Base-by-base conservation (phyloP, 2,329 filamentous ascomycete genomes). In the Aureobasidium pullulans region DNA sequence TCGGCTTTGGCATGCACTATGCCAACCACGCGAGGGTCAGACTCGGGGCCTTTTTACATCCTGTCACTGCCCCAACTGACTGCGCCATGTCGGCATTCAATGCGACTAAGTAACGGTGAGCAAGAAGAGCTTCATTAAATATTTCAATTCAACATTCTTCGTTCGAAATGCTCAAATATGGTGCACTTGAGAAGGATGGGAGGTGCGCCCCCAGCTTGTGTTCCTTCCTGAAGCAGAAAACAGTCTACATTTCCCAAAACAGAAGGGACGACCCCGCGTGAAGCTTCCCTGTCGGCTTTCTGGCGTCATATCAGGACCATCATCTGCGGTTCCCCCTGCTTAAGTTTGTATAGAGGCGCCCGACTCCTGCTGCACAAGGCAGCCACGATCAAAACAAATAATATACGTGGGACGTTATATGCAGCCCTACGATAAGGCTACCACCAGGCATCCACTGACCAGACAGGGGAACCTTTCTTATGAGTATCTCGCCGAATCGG, bases 341-440 rank as follows among this genome's bases (percentile, higher is more conserved):
- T 32, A 13, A 32, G n/a, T 15, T 15, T n/a, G 10, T 16, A 40
- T 16, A 54, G 19, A 52, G 28, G 36, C 49, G 34, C 36, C 36
- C 34, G 16, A 15, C 39, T 42, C 7, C 7, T n/a, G 6, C 11
- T n/a, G 49, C 23, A 37, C 31, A 28, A 40, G 49, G 40, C 34
- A 40, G 32, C 34, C 34, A 36, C 23, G 39, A 43, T 34, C 50
- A 54, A 43, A 43, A 54, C 4, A 31, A 54, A 43, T 19, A 6
- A 42, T 42, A 39, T 29, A 43, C 37, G 9, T 46, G 13, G 13
- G 34, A 37, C 28, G 50, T 15, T n/a, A 46, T 31, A 46, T 57
- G 40, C 52, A 57, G 52, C 40, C 40, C 32, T 46, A 57, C 13
- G 29, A 46, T 57, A 57, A 46, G 52, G 40, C 42, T 57, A 16